phyloP scores from a whole-genome alignment of 1,139 yeast species.

The Candida glucosophila region DNA sequence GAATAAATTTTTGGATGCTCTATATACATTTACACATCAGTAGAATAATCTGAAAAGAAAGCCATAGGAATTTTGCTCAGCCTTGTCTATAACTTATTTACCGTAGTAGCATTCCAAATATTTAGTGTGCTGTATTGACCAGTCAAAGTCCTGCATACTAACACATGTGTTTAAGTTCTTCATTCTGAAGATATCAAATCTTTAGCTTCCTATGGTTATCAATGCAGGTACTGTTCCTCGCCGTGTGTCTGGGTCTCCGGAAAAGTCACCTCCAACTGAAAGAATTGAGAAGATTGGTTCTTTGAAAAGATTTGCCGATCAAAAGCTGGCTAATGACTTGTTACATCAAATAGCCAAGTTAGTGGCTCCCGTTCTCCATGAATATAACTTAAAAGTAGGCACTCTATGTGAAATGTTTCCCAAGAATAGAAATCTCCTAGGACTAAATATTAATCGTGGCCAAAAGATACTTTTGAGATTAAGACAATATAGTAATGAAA shows the following conservation, averaged over 20 bases:
- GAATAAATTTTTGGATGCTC: slow-evolving; percentile 36
- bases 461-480: slow-evolving; percentile 64
- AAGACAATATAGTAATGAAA: slow-evolving; percentile 48
- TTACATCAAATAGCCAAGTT: slow-evolving; percentile 52
- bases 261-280: slow-evolving; percentile 41
- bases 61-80: no score
- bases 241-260: no score
- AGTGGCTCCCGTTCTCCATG: slow-evolving; percentile 71
- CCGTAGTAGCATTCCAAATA: no score
- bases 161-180: no score
- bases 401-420: slow-evolving; percentile 80
- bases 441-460: slow-evolving; percentile 84
- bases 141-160: no score
- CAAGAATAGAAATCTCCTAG: slow-evolving; percentile 55
- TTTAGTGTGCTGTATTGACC: no score
- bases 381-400: slow-evolving; percentile 57
- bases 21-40: slow-evolving; percentile 16
- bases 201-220: no score
- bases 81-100: no score
- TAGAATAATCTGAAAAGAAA: no score
- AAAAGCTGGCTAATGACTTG: slow-evolving; percentile 49
- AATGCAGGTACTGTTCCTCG: no score
- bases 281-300: slow-evolving; percentile 47
- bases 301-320: slow-evolving; percentile 42
- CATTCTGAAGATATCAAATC: no score